phyloP scores from a whole-genome alignment of 2,329 filamentous ascomycete species.

The Capronia coronata region DNA sequence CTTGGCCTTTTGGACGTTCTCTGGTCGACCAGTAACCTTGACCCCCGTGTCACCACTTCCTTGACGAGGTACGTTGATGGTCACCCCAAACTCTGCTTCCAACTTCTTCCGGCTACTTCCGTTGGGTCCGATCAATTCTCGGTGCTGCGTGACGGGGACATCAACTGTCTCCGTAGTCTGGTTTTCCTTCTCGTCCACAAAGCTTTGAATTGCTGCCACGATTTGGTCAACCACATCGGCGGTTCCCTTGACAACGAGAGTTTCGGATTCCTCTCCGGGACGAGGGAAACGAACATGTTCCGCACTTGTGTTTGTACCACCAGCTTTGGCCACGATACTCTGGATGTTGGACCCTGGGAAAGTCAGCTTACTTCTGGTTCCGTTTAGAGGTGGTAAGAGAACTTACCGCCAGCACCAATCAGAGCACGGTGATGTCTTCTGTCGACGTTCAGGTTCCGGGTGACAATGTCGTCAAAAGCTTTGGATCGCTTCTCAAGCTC shows the following conservation, averaged over 20 bases:
- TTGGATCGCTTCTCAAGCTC: slow-evolving; percentile 78
- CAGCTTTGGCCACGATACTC: slow-evolving; percentile 77
- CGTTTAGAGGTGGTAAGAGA: background rate
- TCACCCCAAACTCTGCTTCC: slow-evolving; percentile 78
- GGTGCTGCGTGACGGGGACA: slow-evolving; percentile 82
- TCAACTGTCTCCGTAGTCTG: slow-evolving; percentile 74
- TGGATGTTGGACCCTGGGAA: slow-evolving; percentile 69
- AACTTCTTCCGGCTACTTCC: slow-evolving; percentile 80
- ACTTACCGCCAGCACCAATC: slow-evolving; percentile 79
- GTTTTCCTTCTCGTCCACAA: slow-evolving; percentile 76
- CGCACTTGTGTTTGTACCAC: slow-evolving; percentile 80
- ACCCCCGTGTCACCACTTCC: slow-evolving; percentile 76
- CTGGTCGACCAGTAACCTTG: slow-evolving; percentile 73
- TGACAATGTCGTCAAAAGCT: slow-evolving; percentile 83
- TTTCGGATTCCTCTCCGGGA: slow-evolving; percentile 71
- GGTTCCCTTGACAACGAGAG: slow-evolving; percentile 82
- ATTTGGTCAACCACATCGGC: slow-evolving; percentile 83
- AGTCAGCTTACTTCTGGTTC: slow-evolving; percentile 1
- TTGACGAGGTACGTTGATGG: slow-evolving; percentile 85
- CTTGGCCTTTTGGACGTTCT: slow-evolving; percentile 77
- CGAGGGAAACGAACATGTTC: slow-evolving; percentile 93
- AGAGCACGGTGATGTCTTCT: slow-evolving; percentile 86
- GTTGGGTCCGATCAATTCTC: slow-evolving; percentile 82
- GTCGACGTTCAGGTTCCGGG: slow-evolving; percentile 79
- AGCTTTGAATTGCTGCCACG: slow-evolving; percentile 68